Evolutionary conservation across 2,329 filamentous ascomycete species (phyloP).

Genomic region (Microascus cirrosus): DNA sequence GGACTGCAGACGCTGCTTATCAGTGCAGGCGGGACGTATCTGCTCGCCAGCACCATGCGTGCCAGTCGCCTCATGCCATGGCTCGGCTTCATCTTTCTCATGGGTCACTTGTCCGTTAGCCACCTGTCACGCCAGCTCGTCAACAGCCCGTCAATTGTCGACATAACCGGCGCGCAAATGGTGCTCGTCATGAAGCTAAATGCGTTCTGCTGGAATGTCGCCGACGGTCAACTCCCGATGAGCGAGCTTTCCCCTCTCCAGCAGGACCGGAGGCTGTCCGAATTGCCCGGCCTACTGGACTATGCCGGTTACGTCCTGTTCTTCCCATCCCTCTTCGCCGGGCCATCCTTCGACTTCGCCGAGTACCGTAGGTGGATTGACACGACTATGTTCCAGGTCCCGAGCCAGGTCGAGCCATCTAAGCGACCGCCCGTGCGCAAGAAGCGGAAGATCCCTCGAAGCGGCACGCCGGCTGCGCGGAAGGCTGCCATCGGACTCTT

Average conservation of each 20-base stretch:
- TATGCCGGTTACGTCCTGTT: constrained; percentile 88
- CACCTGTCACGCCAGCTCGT: constrained; percentile 73
- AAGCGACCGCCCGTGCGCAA: constrained; percentile 80
- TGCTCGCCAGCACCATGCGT: constrained; percentile 71
- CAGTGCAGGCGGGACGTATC: constrained; percentile 69
- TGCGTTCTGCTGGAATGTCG: constrained; percentile 96
- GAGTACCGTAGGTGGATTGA: constrained; percentile 91
- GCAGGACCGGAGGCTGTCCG: constrained; percentile 64
- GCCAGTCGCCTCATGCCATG: constrained; percentile 90
- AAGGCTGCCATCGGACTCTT: constrained; percentile 63
- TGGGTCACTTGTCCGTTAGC: constrained; percentile 88
- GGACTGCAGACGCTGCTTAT: constrained; percentile 71
- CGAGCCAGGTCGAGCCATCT: constrained; percentile 67
- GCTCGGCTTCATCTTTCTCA: constrained; percentile 86
- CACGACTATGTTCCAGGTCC: constrained; percentile 86
- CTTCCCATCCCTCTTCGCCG: constrained; percentile 82
- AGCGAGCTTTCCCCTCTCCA: constrained; percentile 78
- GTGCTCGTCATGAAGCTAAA: constrained; percentile 96
- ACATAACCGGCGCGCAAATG: constrained; percentile 96
- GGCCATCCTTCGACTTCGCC: constrained; percentile 87
- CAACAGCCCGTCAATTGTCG: constrained; percentile 55
- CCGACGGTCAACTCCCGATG: constrained; percentile 74
- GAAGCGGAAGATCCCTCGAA: constrained; percentile 85
- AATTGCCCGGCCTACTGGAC: constrained; percentile 68
- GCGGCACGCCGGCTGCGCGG: constrained; percentile 69